Conservation (phyloP, 495 filamentous ascomycete species). For the Penicillium manginii region DNA sequence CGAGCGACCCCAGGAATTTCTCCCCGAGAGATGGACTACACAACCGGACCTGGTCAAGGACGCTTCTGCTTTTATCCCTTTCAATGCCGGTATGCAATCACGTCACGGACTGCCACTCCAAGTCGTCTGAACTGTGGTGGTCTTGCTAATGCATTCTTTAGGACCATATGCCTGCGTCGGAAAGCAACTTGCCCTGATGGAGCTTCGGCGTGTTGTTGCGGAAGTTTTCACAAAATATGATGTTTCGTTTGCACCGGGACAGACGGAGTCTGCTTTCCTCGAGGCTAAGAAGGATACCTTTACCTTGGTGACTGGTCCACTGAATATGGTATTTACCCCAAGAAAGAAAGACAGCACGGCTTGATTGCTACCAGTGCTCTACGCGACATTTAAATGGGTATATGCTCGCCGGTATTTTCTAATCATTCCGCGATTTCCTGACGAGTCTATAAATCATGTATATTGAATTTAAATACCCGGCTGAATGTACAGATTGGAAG, state of each 20-base stretch:
- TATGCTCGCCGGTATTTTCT: no score
- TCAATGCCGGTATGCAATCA: slow-evolving; percentile 4
- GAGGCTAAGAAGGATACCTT: slow-evolving; percentile 4
- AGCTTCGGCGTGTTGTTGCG: slow-evolving; percentile 43
- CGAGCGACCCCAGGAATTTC: slow-evolving; percentile 38
- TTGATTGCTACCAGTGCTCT: no score
- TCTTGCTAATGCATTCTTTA: slow-evolving; percentile 2
- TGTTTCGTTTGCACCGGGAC: slow-evolving; percentile 1
- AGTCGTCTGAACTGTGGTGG: no score
- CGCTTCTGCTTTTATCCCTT: slow-evolving; percentile 36
- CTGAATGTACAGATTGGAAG: no score
- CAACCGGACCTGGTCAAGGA: slow-evolving; percentile 39
- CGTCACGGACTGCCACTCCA: no score
- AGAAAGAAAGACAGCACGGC: no score
- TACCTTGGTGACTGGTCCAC: neutral
- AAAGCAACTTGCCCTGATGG: slow-evolving; percentile 54
- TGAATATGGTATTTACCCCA: no score
- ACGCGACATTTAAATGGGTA: no score
- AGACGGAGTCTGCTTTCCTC: neutral
- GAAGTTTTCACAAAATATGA: slow-evolving; percentile 35
- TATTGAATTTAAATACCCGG: no score
- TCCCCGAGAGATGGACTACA: slow-evolving; percentile 48
- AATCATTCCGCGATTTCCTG: no score
- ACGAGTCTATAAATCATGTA: no score
- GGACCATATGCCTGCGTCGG: slow-evolving; percentile 54